Evolutionary conservation across 2,329 filamentous ascomycete genomes (phyloP), one percentile per base, ranked within the genome.

Genomic region (Aspergillus novofumigatus): DNA sequence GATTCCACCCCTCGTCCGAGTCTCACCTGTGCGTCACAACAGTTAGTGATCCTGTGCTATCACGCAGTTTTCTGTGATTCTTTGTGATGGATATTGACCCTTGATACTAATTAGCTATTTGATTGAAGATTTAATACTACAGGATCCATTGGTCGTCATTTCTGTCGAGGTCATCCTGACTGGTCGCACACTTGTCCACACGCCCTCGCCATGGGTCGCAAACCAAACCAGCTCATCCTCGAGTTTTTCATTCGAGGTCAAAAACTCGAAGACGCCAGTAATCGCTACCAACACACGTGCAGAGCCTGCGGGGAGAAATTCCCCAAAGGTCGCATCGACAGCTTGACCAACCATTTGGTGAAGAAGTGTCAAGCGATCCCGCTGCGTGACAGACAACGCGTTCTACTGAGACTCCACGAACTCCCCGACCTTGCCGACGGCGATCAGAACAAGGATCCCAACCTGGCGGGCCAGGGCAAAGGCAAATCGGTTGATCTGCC

Each of bases 261-360:
- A 42, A 96, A 96, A 77, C 83, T 96, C 67, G 86, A 88, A 70
- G 91, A 96, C 77, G 88, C 90, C 62, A 94, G 90, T 78, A 96
- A 96, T 74, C 86, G 92, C 57, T 97, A 97, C 71, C 87, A 91
- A 66, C 91, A 96, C 71, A 94, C 90, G 11, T 96, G 92, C 83
- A 93, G 90, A 74, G 83, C 86, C 63, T 96, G 91, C 72, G 91
- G 91, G 64, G 89, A 94, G 75, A 88, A 89, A 73, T 96, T 96
- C 62, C 89, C 91, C 61, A 96, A 96, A 72, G 92, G 92, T 59
- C 86, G 92, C 60, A 88, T 91, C 68, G 92, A 97, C 69, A 90
- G 86, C 66, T 77, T 97, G 59, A 89, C 86, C 47, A 87, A 83
- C 60, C 92, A 97, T 70, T 82, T 96, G 55, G 87, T 90, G 53